Conservation (phyloP, 768 basidiomycete genomes). For the Termitomyces sp. region DNA sequence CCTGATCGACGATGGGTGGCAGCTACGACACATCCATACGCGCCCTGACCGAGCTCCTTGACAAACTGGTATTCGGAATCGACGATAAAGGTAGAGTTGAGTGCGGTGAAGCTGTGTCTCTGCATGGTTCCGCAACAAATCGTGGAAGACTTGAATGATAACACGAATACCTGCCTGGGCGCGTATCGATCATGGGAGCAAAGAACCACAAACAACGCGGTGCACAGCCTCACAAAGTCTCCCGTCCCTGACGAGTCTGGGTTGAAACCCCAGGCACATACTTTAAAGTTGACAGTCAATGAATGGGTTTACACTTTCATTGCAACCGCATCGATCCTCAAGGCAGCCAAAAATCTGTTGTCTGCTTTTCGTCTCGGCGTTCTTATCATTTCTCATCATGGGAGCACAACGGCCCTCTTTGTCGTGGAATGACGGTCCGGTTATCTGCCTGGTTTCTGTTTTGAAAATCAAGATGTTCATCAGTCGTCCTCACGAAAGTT, state of each 20-base stretch:
- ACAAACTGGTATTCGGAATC: conserved; percentile 89
- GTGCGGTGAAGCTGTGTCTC: conserved; percentile 72
- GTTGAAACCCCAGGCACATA: no score
- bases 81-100: conserved; percentile 84
- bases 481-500: not conserved
- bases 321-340: not conserved
- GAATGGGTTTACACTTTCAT: not conserved
- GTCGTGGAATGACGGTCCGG: not conserved
- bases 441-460: no score
- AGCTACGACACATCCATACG: conserved; percentile 88
- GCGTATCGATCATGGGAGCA: conserved; percentile 12
- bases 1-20: conserved; percentile 80
- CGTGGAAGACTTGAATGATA: conserved; percentile 4
- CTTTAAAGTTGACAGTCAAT: no score
- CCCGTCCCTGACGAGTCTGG: not conserved
- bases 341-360: conserved; percentile 29
- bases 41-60: conserved; percentile 96
- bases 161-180: conserved; percentile 1
- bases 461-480: not conserved
- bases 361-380: not conserved
- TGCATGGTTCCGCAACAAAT: conserved; percentile 37
- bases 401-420: conserved; percentile 10
- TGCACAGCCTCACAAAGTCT: not conserved
- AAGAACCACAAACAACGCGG: conserved; percentile 14
- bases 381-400: conserved; percentile 15